phyloP scores from a whole-genome alignment of 768 basidiomycete genomes.

The Glaciozyma antarctica region DNA sequence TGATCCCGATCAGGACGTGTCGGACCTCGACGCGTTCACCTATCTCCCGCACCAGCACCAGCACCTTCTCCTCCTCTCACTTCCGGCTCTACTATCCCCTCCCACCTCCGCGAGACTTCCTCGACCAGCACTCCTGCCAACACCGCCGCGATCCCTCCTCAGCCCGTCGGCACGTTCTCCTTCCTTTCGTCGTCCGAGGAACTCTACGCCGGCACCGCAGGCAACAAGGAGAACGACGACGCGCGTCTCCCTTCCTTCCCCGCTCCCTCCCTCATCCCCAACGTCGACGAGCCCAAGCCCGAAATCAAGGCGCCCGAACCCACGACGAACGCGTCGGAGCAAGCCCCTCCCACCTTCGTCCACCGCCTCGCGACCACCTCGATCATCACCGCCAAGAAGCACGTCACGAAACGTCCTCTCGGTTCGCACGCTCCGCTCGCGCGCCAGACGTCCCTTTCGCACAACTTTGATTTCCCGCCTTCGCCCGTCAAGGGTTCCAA shows the following conservation, averaged over 20 bases:
- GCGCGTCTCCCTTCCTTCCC: too few species aligned
- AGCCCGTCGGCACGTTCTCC: too few species aligned
- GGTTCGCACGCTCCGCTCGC: constrained; percentile 31
- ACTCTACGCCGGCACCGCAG: too few species aligned
- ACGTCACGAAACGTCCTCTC: constrained; percentile 25
- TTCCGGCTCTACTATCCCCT: background rate
- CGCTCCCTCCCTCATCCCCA: too few species aligned
- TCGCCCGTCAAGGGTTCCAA: constrained; percentile 11
- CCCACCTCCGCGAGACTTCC: background rate
- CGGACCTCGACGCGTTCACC: constrained; percentile 22
- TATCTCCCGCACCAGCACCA: constrained; percentile 24
- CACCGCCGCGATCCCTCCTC: too few species aligned
- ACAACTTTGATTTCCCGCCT: constrained; percentile 28
- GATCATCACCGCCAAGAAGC: constrained; percentile 32
- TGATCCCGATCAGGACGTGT: constrained; percentile 11
- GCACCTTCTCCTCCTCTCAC: background rate
- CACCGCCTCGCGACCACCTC: background rate
- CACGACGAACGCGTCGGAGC: too few species aligned
- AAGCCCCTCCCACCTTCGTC: background rate
- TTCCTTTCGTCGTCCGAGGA: too few species aligned
- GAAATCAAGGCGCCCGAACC: too few species aligned
- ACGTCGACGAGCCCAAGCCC: too few species aligned
- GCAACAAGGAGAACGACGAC: too few species aligned
- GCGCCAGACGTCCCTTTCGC: constrained; percentile 21
- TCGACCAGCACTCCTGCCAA: background rate